Conservation (phyloP, 116 monocot genomes). For the Posidonia oceanica region DNA sequence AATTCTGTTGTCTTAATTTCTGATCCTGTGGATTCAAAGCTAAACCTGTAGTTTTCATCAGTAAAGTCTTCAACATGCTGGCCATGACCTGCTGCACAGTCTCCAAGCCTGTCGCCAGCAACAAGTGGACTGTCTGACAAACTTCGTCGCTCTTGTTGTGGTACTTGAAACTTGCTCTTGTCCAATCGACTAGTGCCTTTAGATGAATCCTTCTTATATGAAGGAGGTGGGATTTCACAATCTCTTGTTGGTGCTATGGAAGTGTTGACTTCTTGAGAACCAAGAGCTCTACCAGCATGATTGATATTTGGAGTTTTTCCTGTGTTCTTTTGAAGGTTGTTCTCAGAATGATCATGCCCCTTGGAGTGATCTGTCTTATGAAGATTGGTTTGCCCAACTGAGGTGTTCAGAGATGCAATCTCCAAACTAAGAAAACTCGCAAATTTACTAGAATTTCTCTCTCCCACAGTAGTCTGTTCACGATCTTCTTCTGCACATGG, state of each 20-base stretch:
- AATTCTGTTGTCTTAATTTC: constrained; percentile 8
- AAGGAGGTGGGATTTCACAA: not conserved
- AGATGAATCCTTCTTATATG: not conserved
- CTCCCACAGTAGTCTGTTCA: not conserved
- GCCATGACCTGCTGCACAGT: not conserved
- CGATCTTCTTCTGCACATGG: not conserved
- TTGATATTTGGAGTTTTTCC: not conserved
- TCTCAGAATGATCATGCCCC: not conserved
- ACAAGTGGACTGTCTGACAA: not conserved
- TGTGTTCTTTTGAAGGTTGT: not conserved
- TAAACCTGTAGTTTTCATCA: not conserved
- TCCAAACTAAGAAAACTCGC: constrained; percentile 5
- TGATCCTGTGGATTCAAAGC: constrained; percentile 3
- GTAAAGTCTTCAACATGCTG: not conserved
- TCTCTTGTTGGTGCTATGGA: not conserved
- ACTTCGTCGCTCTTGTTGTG: not conserved
- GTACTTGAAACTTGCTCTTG: not conserved
- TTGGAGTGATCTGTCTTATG: not conserved
- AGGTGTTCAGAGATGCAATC: not conserved
- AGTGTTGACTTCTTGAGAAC: not conserved
- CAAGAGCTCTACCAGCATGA: not conserved
- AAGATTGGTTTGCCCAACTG: constrained; percentile 1
- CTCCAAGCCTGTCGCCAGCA: not conserved
- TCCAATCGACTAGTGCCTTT: not conserved
- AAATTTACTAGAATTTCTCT: constrained; percentile 1